A percentile compares a stretch with the other conserved stretches of the same genome.
Evolutionary conservation across 495 filamentous ascomycete species (phyloP).

Genomic region (Alectoria sarmentosa): DNA sequence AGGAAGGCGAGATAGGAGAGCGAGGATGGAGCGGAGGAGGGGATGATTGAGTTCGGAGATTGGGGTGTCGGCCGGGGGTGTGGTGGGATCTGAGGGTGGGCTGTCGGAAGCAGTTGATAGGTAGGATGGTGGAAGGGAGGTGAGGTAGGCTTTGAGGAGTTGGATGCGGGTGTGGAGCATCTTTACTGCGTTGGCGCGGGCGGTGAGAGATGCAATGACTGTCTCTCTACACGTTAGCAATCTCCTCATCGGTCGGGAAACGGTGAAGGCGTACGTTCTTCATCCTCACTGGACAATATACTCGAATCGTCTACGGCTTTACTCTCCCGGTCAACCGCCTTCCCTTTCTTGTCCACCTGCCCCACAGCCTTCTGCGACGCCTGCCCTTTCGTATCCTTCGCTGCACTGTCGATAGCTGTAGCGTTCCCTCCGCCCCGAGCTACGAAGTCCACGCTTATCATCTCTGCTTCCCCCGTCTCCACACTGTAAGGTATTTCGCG

Average conservation of each 20-base stretch:
- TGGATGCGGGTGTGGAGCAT: conserved; percentile 82
- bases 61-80: conserved; percentile 4
- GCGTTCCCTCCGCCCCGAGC: conserved; percentile 77
- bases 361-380: conserved; percentile 18
- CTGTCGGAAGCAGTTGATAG: conserved; percentile 35
- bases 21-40: conserved; percentile 59
- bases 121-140: conserved; percentile 59
- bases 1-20: conserved; percentile 54
- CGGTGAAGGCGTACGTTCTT: conserved; percentile 51
- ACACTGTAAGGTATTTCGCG: conserved; percentile 77
- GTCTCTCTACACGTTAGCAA: conserved; percentile 19
- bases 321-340: conserved; percentile 35
- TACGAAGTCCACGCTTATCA: conserved; percentile 92
- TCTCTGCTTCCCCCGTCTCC: conserved; percentile 92
- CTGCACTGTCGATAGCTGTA: conserved; percentile 44
- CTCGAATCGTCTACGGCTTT: conserved; percentile 36
- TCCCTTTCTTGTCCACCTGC: conserved; percentile 31
- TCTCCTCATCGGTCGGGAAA: not conserved
- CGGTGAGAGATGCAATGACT: conserved; percentile 67
- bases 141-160: conserved; percentile 74
- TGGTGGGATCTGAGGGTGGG: conserved; percentile 45
- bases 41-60: conserved; percentile 36
- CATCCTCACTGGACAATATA: conserved; percentile 65
- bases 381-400: conserved; percentile 22
- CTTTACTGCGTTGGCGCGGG: conserved; percentile 84